A percentile compares a stretch with the other conserved stretches of the same genome.
Conservation (phyloP, 495 filamentous ascomycete species). For the Aspergillus panamensis region DNA sequence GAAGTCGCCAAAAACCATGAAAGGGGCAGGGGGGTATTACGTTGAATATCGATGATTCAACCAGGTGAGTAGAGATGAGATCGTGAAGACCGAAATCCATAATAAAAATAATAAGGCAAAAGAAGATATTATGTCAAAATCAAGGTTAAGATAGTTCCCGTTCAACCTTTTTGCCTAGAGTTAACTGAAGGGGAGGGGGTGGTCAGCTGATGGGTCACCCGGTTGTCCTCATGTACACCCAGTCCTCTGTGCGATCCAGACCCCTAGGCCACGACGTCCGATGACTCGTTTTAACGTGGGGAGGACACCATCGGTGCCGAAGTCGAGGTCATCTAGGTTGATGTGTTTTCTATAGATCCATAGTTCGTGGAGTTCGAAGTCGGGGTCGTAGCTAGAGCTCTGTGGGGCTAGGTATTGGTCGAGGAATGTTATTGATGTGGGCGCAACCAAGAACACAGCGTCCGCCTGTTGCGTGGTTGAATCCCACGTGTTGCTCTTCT, state of each 20-base stretch:
- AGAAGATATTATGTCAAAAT: too few species aligned
- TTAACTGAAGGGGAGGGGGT: background rate
- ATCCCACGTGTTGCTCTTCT: background rate
- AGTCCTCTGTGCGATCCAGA: constrained; percentile 53
- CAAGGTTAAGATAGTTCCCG: background rate
- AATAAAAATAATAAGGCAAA: background rate
- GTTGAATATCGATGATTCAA: too few species aligned
- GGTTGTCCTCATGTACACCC: constrained; percentile 14
- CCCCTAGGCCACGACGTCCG: constrained; percentile 72
- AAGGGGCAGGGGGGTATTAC: background rate
- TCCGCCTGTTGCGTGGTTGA: constrained; percentile 27
- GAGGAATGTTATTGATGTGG: constrained; percentile 66
- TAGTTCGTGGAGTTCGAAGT: constrained; percentile 53
- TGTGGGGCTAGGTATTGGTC: constrained; percentile 54
- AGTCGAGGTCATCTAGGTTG: constrained; percentile 91
- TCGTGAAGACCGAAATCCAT: background rate
- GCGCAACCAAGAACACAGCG: constrained; percentile 61
- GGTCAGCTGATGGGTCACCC: constrained; percentile 12
- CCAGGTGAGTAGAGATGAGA: too few species aligned
- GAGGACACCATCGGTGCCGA: constrained; percentile 76
- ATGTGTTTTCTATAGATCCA: constrained; percentile 75
- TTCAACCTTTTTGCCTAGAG: background rate
- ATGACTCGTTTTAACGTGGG: constrained; percentile 70
- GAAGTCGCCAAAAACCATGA: background rate
- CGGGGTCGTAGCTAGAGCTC: constrained; percentile 7